These are phyloP conservation scores for Citrus mangshanensis DNA, from an alignment of 345 rosid genomes.

Conservation along the genomic window DNA sequence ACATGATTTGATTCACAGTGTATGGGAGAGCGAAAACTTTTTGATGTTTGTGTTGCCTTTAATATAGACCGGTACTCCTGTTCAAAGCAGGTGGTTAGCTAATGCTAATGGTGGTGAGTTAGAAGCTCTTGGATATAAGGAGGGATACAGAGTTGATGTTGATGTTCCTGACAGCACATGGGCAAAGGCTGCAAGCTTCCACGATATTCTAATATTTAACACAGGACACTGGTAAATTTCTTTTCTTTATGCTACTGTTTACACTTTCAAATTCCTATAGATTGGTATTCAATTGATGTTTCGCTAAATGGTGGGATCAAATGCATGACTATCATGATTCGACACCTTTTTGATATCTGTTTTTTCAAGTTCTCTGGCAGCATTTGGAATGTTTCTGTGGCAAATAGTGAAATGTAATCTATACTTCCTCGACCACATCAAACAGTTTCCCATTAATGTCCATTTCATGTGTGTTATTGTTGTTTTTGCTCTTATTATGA, in stretches of 20 bases:
- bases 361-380: background rate
- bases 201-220: conserved; percentile 69
- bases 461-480: background rate
- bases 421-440: background rate
- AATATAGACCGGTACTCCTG: background rate
- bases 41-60: background rate
- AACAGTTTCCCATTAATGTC: background rate
- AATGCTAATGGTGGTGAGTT: conserved; percentile 60
- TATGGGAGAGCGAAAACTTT: background rate
- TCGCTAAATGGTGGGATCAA: background rate
- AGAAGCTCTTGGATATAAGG: conserved; percentile 79
- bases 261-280: background rate
- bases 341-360: background rate
- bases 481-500: background rate
- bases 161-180: conserved; percentile 90
- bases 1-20: background rate
- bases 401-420: background rate
- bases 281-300: background rate
- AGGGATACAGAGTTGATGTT: conserved; percentile 85
- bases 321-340: background rate
- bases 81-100: conserved; percentile 66
- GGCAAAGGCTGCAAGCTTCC: conserved; percentile 73
- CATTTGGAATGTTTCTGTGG: background rate
- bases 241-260: background rate
- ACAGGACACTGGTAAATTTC: conserved; percentile 84